Evolutionary conservation across 371 early-diverging fungal species (phyloP), one percentile per base, ranked within the genome.

Genomic region (Batkoa obscura): DNA sequence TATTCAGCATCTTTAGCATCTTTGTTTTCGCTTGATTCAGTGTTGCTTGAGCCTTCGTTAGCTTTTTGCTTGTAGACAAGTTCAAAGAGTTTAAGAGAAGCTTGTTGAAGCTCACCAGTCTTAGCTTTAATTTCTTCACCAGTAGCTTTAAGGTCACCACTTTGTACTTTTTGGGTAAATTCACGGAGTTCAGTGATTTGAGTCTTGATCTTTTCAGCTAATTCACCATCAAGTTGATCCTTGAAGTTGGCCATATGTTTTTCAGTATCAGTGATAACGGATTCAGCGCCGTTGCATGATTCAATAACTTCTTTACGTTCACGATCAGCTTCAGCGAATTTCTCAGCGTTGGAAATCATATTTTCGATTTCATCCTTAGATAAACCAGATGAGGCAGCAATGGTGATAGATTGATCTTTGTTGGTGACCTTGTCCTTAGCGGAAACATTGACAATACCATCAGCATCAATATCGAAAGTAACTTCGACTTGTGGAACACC

Each of bases 401-500:
- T 89, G 57, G 95, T 93, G 71, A 97, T 84, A 64, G 88, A 83
- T 71, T 92, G 94, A 68, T 92, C 90, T 55, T 84, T 84, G 68
- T 86, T 83, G 59, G 97, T 94, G 55, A 88, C 86, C 75, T 88
- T 86, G 77, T 99, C 99, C 77, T 87, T 87, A 62, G 99, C 99
- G 39, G 79, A 72, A 38, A 99, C 98, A 65, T 94, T 96, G 67
- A 94, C 92, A 66, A 98, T 98, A 70, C 99, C 99, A 69, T 99
- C 94, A 8, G 97, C 94, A 73, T 99, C 99, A 66, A 97, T 92
- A 68, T 98, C 96, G 68, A 99, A 99, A 47, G 93, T 86, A 55
- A 99, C 98, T 67, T 88, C 84, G 59, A 89, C 77, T 65, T 89
- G 79, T 61, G 99, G 91, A 52, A 88, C 79, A 66, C 98, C 92